Evolutionary conservation across 78 protist species (phyloP).

Genomic region (Bigelowiella natans): DNA sequence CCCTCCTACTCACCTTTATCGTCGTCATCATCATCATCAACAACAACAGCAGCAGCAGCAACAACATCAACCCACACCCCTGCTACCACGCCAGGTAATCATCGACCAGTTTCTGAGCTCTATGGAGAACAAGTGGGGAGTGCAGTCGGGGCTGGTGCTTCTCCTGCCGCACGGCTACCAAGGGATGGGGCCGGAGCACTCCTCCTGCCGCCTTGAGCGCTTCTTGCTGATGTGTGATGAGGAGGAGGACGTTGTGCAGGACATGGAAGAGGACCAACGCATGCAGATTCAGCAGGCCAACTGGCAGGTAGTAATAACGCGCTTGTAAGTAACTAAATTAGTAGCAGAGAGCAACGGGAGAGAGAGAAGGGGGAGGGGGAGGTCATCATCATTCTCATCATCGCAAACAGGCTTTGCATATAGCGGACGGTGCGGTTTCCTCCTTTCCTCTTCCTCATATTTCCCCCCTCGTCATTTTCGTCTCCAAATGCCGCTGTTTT

Average conservation of each 20-base stretch:
- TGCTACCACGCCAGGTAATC: conserved; percentile 80
- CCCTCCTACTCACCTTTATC: not conserved
- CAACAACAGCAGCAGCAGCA: too few species aligned
- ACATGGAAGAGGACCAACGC: not conserved
- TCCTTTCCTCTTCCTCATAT: too few species aligned
- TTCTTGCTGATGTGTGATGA: conserved; percentile 52
- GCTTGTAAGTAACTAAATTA: not conserved
- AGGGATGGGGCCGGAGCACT: conserved; percentile 93
- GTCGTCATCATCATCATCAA: too few species aligned
- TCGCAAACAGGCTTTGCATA: too few species aligned
- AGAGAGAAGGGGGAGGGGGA: too few species aligned
- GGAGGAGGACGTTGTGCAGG: conserved; percentile 4
- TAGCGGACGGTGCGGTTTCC: too few species aligned
- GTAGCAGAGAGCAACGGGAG: too few species aligned
- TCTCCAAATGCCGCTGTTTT: too few species aligned
- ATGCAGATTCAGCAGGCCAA: conserved; percentile 45
- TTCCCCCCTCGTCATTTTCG: too few species aligned
- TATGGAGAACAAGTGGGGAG: conserved; percentile 59
- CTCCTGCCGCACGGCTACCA: conserved; percentile 93
- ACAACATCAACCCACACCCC: too few species aligned
- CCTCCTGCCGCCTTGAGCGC: conserved; percentile 79
- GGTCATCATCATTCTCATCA: too few species aligned
- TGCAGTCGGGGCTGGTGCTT: conserved; percentile 22
- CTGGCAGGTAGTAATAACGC: conserved; percentile 35
- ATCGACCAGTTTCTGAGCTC: conserved; percentile 81